These are phyloP conservation scores for Asterophora parasitica DNA, from an alignment of 768 basidiomycete genomes.

Conservation along the genomic window DNA sequence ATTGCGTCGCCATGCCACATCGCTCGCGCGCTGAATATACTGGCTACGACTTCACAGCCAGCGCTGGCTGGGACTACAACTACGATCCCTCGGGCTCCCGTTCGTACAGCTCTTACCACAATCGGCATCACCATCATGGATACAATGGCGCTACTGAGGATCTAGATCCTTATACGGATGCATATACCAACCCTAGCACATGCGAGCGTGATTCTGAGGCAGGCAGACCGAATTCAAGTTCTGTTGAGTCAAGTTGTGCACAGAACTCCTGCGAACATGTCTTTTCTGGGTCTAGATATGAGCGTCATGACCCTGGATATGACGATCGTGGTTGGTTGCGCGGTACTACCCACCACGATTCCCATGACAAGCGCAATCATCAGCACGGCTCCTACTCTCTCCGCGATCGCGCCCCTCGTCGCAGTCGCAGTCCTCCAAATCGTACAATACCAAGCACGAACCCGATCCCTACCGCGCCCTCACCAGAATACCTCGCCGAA, in stretches of 20 bases:
- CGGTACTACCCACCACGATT: too few relatives aligned
- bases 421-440: background rate
- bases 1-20: too few relatives aligned
- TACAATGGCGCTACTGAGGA: background rate
- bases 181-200: background rate
- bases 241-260: too few relatives aligned
- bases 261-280: too few relatives aligned
- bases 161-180: conserved; percentile 22
- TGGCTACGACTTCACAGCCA: conserved; percentile 11
- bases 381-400: conserved; percentile 46
- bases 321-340: too few relatives aligned
- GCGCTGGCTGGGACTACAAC: conserved; percentile 22
- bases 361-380: too few relatives aligned
- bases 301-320: too few relatives aligned
- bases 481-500: conserved; percentile 27
- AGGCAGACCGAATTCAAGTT: too few relatives aligned
- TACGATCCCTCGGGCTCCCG: conserved; percentile 20
- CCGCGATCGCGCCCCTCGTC: conserved; percentile 24
- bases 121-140: too few relatives aligned
- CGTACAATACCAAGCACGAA: background rate
- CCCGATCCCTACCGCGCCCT: conserved; percentile 17
- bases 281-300: too few relatives aligned
- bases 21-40: conserved; percentile 2
- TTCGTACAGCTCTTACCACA: background rate
- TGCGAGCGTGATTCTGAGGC: background rate